Conservation (phyloP, 2,329 filamentous ascomycete genomes). For the Thielaviopsis ethacetica region DNA sequence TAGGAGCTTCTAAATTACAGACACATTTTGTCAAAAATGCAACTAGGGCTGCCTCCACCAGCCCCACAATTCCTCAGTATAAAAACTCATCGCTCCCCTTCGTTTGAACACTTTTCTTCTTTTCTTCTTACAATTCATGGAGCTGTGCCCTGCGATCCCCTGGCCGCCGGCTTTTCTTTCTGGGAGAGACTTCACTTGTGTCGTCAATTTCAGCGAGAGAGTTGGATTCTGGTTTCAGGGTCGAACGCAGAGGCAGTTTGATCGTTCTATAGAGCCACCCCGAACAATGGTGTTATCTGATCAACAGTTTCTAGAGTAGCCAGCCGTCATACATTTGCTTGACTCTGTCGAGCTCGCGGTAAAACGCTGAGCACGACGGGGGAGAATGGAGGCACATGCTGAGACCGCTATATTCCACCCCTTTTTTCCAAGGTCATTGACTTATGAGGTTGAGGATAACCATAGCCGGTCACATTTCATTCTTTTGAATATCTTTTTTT, state of each 20-base stretch:
- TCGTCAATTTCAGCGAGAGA: conserved; percentile 18
- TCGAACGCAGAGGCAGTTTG: conserved; percentile 74
- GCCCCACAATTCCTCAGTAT: neutral
- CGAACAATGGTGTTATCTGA: conserved; percentile 66
- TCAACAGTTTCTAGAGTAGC: conserved; percentile 79
- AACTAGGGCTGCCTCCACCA: neutral
- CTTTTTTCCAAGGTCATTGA: conserved; percentile 83
- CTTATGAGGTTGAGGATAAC: conserved; percentile 81
- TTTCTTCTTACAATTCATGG: conserved; percentile 35
- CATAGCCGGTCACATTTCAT: conserved; percentile 35
- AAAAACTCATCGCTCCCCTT: neutral
- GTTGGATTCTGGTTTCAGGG: conserved; percentile 18
- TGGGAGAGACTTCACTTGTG: neutral
- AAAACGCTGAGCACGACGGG: neutral
- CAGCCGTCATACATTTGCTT: neutral
- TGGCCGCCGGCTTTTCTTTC: conserved; percentile 28
- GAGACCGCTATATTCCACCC: conserved; percentile 74
- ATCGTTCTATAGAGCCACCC: conserved; percentile 68
- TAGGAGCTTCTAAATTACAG: neutral
- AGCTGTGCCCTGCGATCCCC: conserved; percentile 78
- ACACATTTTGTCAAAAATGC: neutral
- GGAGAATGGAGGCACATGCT: conserved; percentile 12
- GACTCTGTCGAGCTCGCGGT: conserved; percentile 5
- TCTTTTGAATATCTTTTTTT: neutral
- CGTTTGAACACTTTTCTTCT: conserved; percentile 20